Evolutionary conservation across 768 basidiomycete genomes (phyloP), one percentile per base, ranked within the genome.

Genomic region (Psilocybe cyanescens): DNA sequence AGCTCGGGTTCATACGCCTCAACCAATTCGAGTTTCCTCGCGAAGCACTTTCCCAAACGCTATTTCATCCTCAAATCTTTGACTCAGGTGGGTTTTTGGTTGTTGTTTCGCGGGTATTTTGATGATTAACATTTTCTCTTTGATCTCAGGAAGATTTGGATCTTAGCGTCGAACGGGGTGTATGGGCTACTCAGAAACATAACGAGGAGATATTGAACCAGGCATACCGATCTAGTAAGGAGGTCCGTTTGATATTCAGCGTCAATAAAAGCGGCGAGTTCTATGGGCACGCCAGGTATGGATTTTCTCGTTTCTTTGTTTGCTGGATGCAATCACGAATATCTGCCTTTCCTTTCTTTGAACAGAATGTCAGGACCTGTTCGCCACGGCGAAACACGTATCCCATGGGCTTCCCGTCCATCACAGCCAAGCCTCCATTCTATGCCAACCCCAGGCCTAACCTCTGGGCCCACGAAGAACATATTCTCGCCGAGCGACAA

Each of bases 251-350:
- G 47, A 87, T 99, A 59, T 98, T 98, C 67, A 86, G 95, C 37
- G 97, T 92, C 16, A 98, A 98, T 76, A 94, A 91, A 72, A 91
- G 91, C 59, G 95, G 97, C 37, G 94, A 94, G 72, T 99, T 97
- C 71, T 97, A 91, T 68, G 96, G 96, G 19, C 96, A 93, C 71
- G 95, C 94, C 9, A 86, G 83, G 88, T 94, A 74, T 62, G 79
- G 75, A 28, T 16, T 37, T 55, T 17, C 47, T 14, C 17, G 24
- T 11, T 35, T 17, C 14, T 24, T 46, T 31, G 28, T 30, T 51
- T 8, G 7, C 14, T 33, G 14, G 24, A 14, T 48, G n/a, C 17
- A 44, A 14, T 37, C 11, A 37, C 37, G 52, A 57, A 24, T 57
- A 60, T 4, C 45, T 39, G 8, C 48, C 44, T 70, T 35, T 46